Conservation (phyloP, 768 basidiomycete genomes). For the Trametopsis cervina region DNA sequence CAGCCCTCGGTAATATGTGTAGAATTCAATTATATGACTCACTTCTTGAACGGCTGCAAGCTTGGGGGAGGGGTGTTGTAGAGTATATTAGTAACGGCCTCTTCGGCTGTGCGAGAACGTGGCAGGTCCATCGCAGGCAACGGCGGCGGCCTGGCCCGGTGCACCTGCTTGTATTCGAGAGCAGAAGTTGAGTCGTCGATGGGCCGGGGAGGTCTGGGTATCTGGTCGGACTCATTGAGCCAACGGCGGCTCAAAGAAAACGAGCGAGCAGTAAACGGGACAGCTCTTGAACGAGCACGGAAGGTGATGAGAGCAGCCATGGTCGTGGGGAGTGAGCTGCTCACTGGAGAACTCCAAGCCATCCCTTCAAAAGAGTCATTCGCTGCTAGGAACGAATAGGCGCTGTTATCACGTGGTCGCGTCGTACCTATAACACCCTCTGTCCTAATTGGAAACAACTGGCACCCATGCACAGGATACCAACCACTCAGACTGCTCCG, state of each 20-base stretch:
- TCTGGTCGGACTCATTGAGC: slow-evolving; percentile 8
- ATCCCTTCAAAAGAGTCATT: too few relatives aligned
- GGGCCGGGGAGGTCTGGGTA: slow-evolving; percentile 65
- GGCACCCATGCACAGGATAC: too few relatives aligned
- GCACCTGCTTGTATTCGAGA: slow-evolving; percentile 80
- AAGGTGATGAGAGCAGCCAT: slow-evolving; percentile 2
- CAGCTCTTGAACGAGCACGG: neutral
- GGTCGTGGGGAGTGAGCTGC: too few relatives aligned
- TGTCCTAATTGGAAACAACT: too few relatives aligned
- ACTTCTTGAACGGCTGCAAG: slow-evolving; percentile 91
- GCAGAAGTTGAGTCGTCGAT: slow-evolving; percentile 95
- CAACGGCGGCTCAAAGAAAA: slow-evolving; percentile 14
- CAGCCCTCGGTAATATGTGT: neutral
- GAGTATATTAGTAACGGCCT: slow-evolving; percentile 95
- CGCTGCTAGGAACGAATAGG: too few relatives aligned
- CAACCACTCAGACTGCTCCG: too few relatives aligned
- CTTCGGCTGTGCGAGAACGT: slow-evolving; percentile 78
- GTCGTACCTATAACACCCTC: too few relatives aligned
- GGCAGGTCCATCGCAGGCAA: slow-evolving; percentile 84
- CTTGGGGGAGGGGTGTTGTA: slow-evolving; percentile 95
- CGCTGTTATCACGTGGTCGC: too few relatives aligned
- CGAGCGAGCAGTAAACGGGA: slow-evolving; percentile 6
- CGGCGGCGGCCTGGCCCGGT: slow-evolving; percentile 70
- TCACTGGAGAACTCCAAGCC: too few relatives aligned
- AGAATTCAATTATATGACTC: slow-evolving; percentile 18